Evolutionary conservation across 2,329 filamentous ascomycete genomes (phyloP).

Genomic region (Aspergillus pseudoviridinutans): DNA sequence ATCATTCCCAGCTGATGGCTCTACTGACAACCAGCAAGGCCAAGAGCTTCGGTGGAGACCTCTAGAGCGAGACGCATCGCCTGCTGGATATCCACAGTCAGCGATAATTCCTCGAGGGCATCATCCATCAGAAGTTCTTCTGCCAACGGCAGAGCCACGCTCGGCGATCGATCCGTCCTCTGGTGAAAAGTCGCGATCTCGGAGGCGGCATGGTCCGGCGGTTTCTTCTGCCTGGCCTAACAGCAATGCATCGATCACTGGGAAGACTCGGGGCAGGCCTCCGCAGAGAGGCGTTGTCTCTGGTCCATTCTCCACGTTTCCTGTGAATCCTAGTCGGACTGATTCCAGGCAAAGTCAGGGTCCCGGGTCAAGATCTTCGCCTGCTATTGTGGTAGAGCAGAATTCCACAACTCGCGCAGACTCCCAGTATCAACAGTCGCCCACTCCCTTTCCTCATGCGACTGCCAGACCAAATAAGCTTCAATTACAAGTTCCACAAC

Average conservation of each 20-base stretch:
- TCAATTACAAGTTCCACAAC: conserved; percentile 42
- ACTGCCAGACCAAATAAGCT: conserved; percentile 34
- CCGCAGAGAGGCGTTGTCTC: conserved; percentile 66
- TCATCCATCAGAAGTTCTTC: conserved; percentile 29
- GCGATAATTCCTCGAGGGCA: conserved; percentile 61
- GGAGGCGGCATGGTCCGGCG: conserved; percentile 71
- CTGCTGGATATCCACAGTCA: conserved; percentile 71
- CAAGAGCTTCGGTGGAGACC: conserved; percentile 44
- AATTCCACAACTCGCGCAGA: conserved; percentile 22
- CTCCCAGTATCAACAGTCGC: conserved; percentile 23
- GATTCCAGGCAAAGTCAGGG: conserved; percentile 44
- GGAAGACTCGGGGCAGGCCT: conserved; percentile 75
- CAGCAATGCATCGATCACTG: conserved; percentile 56
- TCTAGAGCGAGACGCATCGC: conserved; percentile 57
- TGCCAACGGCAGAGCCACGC: conserved; percentile 54
- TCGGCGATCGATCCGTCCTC: conserved; percentile 68
- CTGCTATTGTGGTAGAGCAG: conserved; percentile 43
- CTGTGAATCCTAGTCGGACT: conserved; percentile 54
- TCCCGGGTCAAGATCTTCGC: conserved; percentile 34
- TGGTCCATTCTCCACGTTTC: conserved; percentile 66
- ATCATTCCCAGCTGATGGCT: conserved; percentile 41
- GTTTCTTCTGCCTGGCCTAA: conserved; percentile 88
- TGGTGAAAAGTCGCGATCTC: conserved; percentile 39
- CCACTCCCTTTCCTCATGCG: conserved; percentile 18
- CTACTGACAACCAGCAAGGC: conserved; percentile 26